Base-by-base conservation (phyloP, 2,329 filamentous ascomycete species). In the Talaromyces sp. region DNA sequence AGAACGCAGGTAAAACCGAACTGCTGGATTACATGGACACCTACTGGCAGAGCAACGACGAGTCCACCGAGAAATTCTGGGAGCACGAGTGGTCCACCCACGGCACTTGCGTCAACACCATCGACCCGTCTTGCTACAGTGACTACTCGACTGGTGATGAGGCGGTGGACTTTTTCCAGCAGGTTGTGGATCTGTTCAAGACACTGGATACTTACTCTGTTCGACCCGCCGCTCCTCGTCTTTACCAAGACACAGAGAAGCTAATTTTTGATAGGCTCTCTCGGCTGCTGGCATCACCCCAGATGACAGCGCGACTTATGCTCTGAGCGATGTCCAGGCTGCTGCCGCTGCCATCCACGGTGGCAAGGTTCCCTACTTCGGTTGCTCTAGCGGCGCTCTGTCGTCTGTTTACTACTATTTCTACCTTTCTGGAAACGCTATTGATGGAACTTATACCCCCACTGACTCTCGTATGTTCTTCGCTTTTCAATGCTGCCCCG, bases 1-100 rank as follows among this genome's bases (percentile, higher is more conserved):
- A 82, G 61, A 74, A 78, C 1, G 83, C 83, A 64, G 83, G 81
- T 66, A 79, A 79, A 64, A 77, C 75, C 27, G 81, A 84, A 31
- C 78, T 86, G 10, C 78, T 89, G 5, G 71, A 74, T 52, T 85
- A 85, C 73, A 88, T 89, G 86, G 75, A 82, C 43, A 83, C 79
- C 1, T 88, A 87, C 77, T 88, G 86, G 86, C 83, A 85, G 69
- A 82, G 84, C 70, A 81, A 85, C 73, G 68, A 81, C 45, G 85
- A 84, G 49, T 73, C 83, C 35, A 82, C 84, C 69, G 84, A 87
- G 70, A 76, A 72, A 33, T 85, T 91, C 70, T 91, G 89, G 89
- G 82, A 86, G 70, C 87, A 90, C 76, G 89, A 91, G 73, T 91
- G 87, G 85, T 82, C 83, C 74, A 90, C 90, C 75, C 89, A 91